Base-by-base conservation (phyloP, 2,329 filamentous ascomycete species). In the Alternaria triticina region DNA sequence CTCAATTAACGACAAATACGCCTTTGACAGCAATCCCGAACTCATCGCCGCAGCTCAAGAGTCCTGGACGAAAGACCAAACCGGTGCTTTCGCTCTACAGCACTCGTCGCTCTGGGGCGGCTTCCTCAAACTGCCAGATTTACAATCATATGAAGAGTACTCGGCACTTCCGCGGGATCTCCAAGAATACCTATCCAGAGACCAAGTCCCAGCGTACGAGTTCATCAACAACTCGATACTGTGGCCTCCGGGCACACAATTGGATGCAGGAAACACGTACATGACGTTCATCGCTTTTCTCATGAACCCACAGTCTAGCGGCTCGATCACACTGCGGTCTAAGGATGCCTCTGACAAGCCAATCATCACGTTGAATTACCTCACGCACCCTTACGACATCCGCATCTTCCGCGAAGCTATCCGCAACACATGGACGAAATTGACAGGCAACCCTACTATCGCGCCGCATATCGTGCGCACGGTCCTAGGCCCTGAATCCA, bases 131-230 rank as follows among this genome's bases (percentile, higher is more conserved):
- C 80, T 87, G 45, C 69, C 80, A 20, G 70, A 75, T 11, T 72
- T 81, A 27, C 78, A 80, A 12, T 76, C 79, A 17, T 80, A 74
- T 15, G 79, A 79, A 63, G 72, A 83, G 9, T 80, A 83, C 62
- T 74, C 83, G 44, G 82, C 75, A 1, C 79, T 90, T 0, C 83
- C 86, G 0, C 57, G 66, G 0, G 59, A 78, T 0, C 78, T 82
- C 10, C 82, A 85, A 67, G 72, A 77, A 0, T 84, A 82, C 63
- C 72, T 90, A 1, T 73, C 71, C 46, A 80, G 80, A 20, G 79
- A 83, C 13, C 87, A 85, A 0, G 81, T 90, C 3, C 88, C 89
- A 0, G 83, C 86, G 51, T 89, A 83, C 66, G 88, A 90, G 67
- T 73, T 89, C 15, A 59, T 84, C 9, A 83, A 63, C 33, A 70